Base-by-base conservation (phyloP, 805 yeast species). In the Ogataea nakhonphanomensis region DNA sequence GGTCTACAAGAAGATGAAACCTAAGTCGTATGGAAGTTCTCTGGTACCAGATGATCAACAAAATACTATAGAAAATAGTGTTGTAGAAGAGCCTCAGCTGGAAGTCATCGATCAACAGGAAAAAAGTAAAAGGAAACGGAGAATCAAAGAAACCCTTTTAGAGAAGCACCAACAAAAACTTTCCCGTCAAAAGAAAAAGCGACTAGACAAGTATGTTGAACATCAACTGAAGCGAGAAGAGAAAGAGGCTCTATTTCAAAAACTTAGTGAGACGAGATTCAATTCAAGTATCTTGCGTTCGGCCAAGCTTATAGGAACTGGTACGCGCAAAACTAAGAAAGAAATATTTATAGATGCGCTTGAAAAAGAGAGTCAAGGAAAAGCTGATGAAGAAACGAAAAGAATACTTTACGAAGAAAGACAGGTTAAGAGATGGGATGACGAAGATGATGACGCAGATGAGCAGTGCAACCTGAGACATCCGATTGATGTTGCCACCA, bases 161-260 rank as follows among this genome's bases (percentile, higher is more conserved):
- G 61, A 71, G 21, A 81, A 86, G 31, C 73, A 72, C 39, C 68
- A 74, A 39, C 91, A 86, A 44, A 88, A 88, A 55, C 62, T 85
- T 26, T 79, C 90, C 0, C 68, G 78, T 35, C 74, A 82, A 35
- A 84, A 91, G 67, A 76, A 71, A 70, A 75, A 84, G 66, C 67
- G 98, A 43, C 65, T 91, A 31, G 97, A 91, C 46, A 91, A 91
- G 62, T 91, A 88, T 61, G 88, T 91, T 27, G 95, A 89, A 43
- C 95, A 86, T 64, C 96, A 89, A 59, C 57, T 89, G 51, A 84
- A 83, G 54, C 70, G 95, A 57, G 95, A 91, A 59, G 98, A 91
- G 64, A 85, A 85, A 61, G 84, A 84, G 51, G 73, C 75, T 3
- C 67, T 91, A 39, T 66, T 91, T 30, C 79, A 82, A 48, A 89